Percentiles rank a stretch among this genome's conserved stretches.
Conservation (phyloP, 345 rosid species). For the Carallia pectinifolia region DNA sequence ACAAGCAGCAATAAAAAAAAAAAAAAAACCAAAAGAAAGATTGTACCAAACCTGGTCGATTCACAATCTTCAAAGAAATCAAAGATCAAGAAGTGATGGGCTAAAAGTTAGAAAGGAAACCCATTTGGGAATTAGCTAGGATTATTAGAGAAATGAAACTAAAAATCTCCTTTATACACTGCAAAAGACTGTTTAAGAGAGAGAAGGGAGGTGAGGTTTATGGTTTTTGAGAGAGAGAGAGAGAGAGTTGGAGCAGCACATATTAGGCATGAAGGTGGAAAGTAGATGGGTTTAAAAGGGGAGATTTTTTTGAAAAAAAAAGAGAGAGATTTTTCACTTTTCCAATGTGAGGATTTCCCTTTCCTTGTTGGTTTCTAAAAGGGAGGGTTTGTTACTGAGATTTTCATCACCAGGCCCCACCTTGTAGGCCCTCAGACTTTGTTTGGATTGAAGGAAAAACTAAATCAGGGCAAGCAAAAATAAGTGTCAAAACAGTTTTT, state of each 20-base stretch:
- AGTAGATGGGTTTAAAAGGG: neutral
- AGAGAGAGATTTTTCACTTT: neutral
- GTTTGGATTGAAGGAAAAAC: too few relatives aligned
- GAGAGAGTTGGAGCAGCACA: too few relatives aligned
- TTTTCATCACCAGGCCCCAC: conserved; percentile 40
- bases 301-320: neutral
- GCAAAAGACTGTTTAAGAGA: neutral
- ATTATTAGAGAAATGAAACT: neutral
- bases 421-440: too few relatives aligned
- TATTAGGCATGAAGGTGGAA: neutral
- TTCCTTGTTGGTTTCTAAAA: neutral
- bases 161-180: neutral
- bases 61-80: too few relatives aligned
- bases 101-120: neutral
- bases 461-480: too few relatives aligned
- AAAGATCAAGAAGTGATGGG: too few relatives aligned
- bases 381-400: conserved; percentile 19
- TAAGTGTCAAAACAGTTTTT: too few relatives aligned
- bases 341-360: neutral
- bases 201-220: neutral
- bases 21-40: neutral
- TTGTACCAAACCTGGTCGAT: too few relatives aligned
- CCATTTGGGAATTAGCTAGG: neutral
- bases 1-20: neutral
- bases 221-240: too few relatives aligned